Percentiles rank a stretch among this genome's conserved stretches.
These are phyloP conservation scores for Rhododendron griersonianum DNA, from an alignment of 148 eudicot genomes.

Conservation along the genomic window DNA sequence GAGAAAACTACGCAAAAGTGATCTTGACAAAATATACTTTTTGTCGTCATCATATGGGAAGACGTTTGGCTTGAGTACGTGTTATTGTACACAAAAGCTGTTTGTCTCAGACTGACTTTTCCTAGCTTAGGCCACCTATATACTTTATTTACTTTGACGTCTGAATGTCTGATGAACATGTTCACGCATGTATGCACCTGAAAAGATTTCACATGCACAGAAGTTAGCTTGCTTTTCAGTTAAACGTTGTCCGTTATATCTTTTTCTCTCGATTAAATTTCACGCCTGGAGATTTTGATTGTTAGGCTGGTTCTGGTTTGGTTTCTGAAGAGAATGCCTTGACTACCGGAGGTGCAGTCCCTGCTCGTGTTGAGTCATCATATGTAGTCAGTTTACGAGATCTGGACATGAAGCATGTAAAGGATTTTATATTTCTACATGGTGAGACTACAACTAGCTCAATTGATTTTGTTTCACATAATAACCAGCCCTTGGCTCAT, in stretches of 20 bases:
- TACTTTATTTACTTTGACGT: background rate
- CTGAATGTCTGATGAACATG: background rate
- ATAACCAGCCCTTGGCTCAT: background rate
- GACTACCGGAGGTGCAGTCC: constrained; percentile 43
- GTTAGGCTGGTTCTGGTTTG: constrained; percentile 79
- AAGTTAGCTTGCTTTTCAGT: background rate
- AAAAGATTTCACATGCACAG: background rate
- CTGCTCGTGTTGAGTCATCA: constrained; percentile 82
- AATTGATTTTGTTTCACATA: background rate
- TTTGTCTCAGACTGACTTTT: background rate
- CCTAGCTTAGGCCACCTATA: background rate
- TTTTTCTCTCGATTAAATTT: background rate
- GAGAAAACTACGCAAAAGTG: background rate
- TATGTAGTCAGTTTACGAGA: constrained; percentile 69
- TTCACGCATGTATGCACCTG: background rate
- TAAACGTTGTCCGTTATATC: background rate
- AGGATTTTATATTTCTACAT: constrained; percentile 83
- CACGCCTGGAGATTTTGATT: constrained; percentile 13
- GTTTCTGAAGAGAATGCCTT: constrained; percentile 70
- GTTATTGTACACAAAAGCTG: background rate
- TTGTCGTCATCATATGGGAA: background rate
- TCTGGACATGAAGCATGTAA: constrained; percentile 86
- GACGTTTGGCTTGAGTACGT: background rate
- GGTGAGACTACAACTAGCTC: constrained; percentile 44
- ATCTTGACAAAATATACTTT: background rate